phyloP scores from a whole-genome alignment of 1,284 basidiomycete species.

The Ganoderma sinense region DNA sequence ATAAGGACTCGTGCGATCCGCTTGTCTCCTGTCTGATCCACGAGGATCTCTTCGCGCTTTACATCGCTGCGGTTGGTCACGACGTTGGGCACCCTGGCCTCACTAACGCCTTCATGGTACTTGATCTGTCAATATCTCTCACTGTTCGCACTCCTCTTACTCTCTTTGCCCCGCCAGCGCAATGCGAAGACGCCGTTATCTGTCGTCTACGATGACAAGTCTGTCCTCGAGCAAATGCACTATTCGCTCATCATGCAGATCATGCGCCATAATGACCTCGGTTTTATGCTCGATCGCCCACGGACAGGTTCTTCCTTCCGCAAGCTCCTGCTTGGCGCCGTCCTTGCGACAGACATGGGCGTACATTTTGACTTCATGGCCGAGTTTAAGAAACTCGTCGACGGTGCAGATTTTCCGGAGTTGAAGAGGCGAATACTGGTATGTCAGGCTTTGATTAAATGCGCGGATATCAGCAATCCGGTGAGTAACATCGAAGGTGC shows the following conservation, averaged over 20 bases:
- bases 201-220: constrained; percentile 87
- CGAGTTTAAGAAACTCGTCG: constrained; percentile 59
- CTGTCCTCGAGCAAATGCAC: constrained; percentile 94
- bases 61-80: constrained; percentile 92
- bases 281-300: constrained; percentile 65
- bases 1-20: constrained; percentile 44
- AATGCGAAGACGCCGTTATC: constrained; percentile 91
- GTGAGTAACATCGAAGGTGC: constrained; percentile 54
- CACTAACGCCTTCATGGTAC: constrained; percentile 90
- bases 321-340: constrained; percentile 77
- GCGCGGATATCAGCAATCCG: constrained; percentile 96
- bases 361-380: constrained; percentile 88
- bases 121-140: background rate
- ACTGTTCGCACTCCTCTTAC: constrained; percentile 1
- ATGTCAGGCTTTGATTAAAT: constrained; percentile 94
- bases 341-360: constrained; percentile 94
- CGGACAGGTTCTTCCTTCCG: constrained; percentile 64
- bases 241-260: constrained; percentile 84
- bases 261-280: constrained; percentile 83
- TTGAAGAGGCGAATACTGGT: constrained; percentile 70
- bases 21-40: constrained; percentile 63
- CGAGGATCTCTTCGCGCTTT: constrained; percentile 83
- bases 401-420: constrained; percentile 47
- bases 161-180: constrained; percentile 62
- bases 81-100: constrained; percentile 96